phyloP scores from a whole-genome alignment of 1,284 basidiomycete species.

The Sparassis latifolia region DNA sequence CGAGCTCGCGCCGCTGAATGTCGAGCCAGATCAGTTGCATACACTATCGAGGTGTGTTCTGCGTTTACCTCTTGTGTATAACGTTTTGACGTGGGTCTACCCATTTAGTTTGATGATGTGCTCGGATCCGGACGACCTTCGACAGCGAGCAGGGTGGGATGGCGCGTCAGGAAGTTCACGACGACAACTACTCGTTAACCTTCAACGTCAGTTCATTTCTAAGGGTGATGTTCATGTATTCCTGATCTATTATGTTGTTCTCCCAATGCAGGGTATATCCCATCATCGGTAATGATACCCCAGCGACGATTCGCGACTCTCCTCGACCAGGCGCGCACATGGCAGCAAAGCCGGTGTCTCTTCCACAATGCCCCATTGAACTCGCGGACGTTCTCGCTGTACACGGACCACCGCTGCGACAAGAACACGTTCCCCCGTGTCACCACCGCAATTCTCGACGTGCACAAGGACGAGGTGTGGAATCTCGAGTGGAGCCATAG shows the following conservation, averaged over 20 bases:
- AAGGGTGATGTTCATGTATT: neutral
- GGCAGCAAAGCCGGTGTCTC: constrained; percentile 74
- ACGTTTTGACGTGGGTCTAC: neutral
- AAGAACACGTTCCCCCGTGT: constrained; percentile 78
- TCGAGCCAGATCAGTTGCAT: constrained; percentile 76
- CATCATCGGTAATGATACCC: constrained; percentile 89
- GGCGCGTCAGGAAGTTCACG: constrained; percentile 81
- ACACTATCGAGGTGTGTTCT: constrained; percentile 68
- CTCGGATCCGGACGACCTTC: constrained; percentile 76
- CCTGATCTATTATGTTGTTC: constrained; percentile 2
- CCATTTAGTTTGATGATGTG: constrained; percentile 80
- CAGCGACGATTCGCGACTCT: constrained; percentile 81
- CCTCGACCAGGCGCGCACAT: constrained; percentile 78
- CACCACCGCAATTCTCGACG: constrained; percentile 79
- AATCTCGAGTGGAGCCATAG: constrained; percentile 91
- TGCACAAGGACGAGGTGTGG: constrained; percentile 95
- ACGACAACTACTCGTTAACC: constrained; percentile 63
- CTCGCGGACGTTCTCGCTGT: constrained; percentile 68
- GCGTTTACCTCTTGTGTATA: neutral
- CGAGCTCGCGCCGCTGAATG: constrained; percentile 77
- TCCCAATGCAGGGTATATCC: constrained; percentile 65
- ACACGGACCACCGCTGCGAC: constrained; percentile 81
- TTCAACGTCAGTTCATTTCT: constrained; percentile 63
- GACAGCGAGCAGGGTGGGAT: constrained; percentile 83
- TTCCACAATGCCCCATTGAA: constrained; percentile 71